Evolutionary conservation across 768 basidiomycete species (phyloP).

Genomic region (Hericium erinaceus): DNA sequence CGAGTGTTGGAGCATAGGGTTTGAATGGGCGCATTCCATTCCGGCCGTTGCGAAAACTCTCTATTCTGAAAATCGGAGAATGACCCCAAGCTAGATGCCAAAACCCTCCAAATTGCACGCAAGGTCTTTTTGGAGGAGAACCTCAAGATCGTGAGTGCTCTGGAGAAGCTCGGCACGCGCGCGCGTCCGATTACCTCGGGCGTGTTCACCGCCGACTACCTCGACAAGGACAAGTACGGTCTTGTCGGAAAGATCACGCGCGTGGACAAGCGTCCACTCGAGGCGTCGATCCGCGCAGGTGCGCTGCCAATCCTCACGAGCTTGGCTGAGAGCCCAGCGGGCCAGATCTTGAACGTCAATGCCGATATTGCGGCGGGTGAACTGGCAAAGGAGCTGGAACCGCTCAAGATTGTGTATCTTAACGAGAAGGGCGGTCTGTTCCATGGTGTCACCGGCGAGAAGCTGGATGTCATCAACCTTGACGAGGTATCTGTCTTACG

Average conservation of each 20-base stretch:
- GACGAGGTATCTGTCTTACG: conserved; percentile 60
- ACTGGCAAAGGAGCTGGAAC: conserved; percentile 94
- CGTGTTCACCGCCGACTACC: conserved; percentile 94
- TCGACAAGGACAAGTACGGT: conserved; percentile 90
- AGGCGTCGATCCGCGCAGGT: conserved; percentile 93
- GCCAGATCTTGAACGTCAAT: conserved; percentile 99
- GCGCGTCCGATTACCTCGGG: conserved; percentile 97
- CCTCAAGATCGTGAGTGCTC: conserved; percentile 83
- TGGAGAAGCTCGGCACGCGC: conserved; percentile 92
- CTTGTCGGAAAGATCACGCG: conserved; percentile 93
- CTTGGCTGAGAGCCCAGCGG: conserved; percentile 88
- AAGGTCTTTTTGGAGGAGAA: conserved; percentile 97
- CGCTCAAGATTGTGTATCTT: conserved; percentile 96
- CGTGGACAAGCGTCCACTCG: conserved; percentile 93
- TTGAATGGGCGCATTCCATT: too few relatives aligned
- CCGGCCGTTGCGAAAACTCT: too few relatives aligned
- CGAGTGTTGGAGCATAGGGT: too few relatives aligned
- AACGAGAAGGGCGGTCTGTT: conserved; percentile 98
- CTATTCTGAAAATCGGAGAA: neutral
- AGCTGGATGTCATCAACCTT: conserved; percentile 91
- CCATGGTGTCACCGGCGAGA: conserved; percentile 96
- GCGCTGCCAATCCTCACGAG: conserved; percentile 93
- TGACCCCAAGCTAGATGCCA: conserved; percentile 47
- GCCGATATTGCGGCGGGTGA: conserved; percentile 98
- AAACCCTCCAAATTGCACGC: conserved; percentile 90